Evolutionary conservation across 768 basidiomycete genomes (phyloP).

Genomic region (Russula sp.): DNA sequence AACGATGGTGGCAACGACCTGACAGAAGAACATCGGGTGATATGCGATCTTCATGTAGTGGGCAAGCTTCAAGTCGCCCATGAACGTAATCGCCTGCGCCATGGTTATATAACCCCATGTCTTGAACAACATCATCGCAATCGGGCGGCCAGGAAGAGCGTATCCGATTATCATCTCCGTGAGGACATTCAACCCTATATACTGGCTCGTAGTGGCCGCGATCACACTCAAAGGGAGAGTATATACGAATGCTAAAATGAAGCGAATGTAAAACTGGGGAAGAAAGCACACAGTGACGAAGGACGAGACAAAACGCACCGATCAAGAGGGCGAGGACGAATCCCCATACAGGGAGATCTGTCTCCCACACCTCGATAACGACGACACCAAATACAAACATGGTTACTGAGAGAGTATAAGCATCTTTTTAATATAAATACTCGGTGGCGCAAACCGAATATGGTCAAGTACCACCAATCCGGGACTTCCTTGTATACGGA

Average conservation of each 20-base stretch:
- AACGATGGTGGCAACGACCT: slow-evolving; percentile 63
- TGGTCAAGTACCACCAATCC: slow-evolving; percentile 77
- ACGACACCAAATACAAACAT: slow-evolving; percentile 70
- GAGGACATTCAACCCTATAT: slow-evolving; percentile 70
- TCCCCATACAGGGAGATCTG: slow-evolving; percentile 67
- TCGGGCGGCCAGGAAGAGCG: slow-evolving; percentile 68
- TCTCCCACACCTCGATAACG: slow-evolving; percentile 68
- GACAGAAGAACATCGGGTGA: slow-evolving; percentile 66
- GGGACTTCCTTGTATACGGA: slow-evolving; percentile 70
- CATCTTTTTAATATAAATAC: background rate
- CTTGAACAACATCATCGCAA: slow-evolving; percentile 88
- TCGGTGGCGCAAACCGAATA: slow-evolving; percentile 46
- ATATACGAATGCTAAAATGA: slow-evolving; percentile 39
- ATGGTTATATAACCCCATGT: slow-evolving; percentile 73
- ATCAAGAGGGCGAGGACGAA: slow-evolving; percentile 71
- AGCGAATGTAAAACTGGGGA: slow-evolving; percentile 54
- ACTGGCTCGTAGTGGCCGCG: slow-evolving; percentile 74
- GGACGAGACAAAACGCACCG: slow-evolving; percentile 36
- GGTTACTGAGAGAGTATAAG: slow-evolving; percentile 37
- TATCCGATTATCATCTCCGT: slow-evolving; percentile 82
- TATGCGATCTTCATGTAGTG: slow-evolving; percentile 72
- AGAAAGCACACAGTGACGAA: background rate
- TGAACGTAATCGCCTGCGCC: slow-evolving; percentile 66
- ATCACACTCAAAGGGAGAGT: slow-evolving; percentile 57
- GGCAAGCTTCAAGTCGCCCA: slow-evolving; percentile 75